A percentile compares a stretch with the other conserved stretches of the same genome.
Evolutionary conservation across 768 basidiomycete species (phyloP).

Genomic region (Cyclocybe cylindracea): DNA sequence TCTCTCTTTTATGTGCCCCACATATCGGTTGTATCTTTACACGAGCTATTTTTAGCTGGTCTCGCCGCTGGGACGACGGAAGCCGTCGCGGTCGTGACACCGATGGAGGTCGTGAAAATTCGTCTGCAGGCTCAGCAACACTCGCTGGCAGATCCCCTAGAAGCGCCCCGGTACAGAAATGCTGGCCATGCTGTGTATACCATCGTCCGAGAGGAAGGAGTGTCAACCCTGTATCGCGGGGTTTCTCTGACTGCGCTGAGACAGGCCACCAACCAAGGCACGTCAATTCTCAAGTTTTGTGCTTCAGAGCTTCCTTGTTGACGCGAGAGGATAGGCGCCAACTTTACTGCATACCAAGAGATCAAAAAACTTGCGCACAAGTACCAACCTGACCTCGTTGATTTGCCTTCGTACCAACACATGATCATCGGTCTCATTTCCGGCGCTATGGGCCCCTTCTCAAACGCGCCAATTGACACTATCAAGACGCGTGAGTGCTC

Average conservation of each 20-base stretch:
- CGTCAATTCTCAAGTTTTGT: constrained; percentile 1
- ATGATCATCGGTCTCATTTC: constrained; percentile 94
- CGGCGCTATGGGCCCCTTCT: constrained; percentile 98
- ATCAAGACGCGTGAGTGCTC: constrained; percentile 84
- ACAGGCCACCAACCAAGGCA: constrained; percentile 98
- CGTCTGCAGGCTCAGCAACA: constrained; percentile 97
- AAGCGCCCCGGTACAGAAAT: constrained; percentile 92
- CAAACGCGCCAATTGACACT: constrained; percentile 94
- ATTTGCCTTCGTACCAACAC: constrained; percentile 93
- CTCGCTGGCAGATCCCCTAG: constrained; percentile 93
- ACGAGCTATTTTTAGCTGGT: constrained; percentile 59
- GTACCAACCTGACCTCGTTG: constrained; percentile 74
- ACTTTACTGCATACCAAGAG: constrained; percentile 98
- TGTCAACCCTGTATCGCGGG: constrained; percentile 84
- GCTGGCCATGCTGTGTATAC: constrained; percentile 96
- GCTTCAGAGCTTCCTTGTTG: not conserved
- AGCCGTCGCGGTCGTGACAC: constrained; percentile 92
- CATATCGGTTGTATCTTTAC: not conserved
- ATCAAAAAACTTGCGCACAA: constrained; percentile 82
- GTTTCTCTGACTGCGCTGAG: constrained; percentile 91
- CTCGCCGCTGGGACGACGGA: constrained; percentile 95
- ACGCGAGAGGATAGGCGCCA: constrained; percentile 59
- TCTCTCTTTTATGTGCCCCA: constrained; percentile 8
- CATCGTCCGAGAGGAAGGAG: constrained; percentile 91
- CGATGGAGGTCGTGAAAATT: constrained; percentile 99